These are phyloP conservation scores for Dioszegia crocea DNA, from an alignment of 768 basidiomycete species.

Conservation along the genomic window DNA sequence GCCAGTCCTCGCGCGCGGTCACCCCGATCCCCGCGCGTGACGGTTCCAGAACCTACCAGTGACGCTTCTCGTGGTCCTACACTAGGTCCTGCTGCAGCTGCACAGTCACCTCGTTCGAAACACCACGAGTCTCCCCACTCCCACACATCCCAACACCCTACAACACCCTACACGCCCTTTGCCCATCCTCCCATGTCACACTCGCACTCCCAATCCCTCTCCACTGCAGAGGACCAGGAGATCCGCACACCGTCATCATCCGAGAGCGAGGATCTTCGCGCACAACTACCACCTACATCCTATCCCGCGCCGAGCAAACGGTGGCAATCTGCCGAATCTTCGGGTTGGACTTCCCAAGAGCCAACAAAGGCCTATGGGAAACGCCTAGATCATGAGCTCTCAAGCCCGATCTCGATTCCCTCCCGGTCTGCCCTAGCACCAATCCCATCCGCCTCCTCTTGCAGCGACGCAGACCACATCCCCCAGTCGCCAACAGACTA, in stretches of 20 bases:
- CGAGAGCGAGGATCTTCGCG: not conserved
- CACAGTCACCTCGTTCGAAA: too few relatives aligned
- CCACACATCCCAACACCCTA: not conserved
- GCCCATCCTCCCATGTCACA: not conserved
- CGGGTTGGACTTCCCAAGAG: not conserved
- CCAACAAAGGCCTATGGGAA: not conserved
- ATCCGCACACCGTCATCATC: slow-evolving; percentile 4
- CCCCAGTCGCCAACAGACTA: too few relatives aligned
- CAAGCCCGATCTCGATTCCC: not conserved
- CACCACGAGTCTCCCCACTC: too few relatives aligned
- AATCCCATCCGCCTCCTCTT: too few relatives aligned
- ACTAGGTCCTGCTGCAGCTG: too few relatives aligned
- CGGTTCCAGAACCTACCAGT: too few relatives aligned
- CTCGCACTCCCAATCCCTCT: slow-evolving; percentile 8
- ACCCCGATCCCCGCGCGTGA: too few relatives aligned
- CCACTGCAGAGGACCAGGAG: slow-evolving; percentile 3
- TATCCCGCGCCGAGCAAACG: not conserved
- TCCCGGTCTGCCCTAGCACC: not conserved
- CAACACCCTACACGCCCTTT: not conserved
- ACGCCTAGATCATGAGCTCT: too few relatives aligned
- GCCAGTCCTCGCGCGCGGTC: not conserved
- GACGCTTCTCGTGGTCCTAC: too few relatives aligned
- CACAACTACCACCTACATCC: not conserved
- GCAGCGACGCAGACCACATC: too few relatives aligned
- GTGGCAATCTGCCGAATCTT: not conserved